Conservation (phyloP, 2,329 filamentous ascomycete genomes). For the Geoglossum cookeanum region DNA sequence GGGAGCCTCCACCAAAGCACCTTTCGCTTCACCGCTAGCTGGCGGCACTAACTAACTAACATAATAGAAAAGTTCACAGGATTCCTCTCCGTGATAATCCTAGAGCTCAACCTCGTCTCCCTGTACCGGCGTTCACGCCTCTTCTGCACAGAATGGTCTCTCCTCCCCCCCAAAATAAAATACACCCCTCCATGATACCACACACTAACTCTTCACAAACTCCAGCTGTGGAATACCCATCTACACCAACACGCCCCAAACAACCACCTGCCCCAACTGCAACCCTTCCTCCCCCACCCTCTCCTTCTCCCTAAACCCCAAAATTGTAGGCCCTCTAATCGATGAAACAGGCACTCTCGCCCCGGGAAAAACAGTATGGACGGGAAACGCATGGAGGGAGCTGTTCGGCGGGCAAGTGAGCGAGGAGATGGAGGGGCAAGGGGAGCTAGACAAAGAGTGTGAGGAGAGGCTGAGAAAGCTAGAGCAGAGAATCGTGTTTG, state of each 20-base stretch:
- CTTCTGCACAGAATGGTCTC: constrained; percentile 25
- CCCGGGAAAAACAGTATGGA: constrained; percentile 34
- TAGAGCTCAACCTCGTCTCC: constrained; percentile 15
- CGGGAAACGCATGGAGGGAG: constrained; percentile 31
- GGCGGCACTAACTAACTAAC: constrained; percentile 3
- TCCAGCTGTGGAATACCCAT: constrained; percentile 32
- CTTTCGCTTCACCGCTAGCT: too few relatives aligned
- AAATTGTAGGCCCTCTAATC: constrained; percentile 22
- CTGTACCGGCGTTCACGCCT: constrained; percentile 17
- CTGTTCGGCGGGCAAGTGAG: constrained; percentile 30
- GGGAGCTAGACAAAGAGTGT: constrained; percentile 21
- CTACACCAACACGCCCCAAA: constrained; percentile 28
- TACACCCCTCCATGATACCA: too few relatives aligned
- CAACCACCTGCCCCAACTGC: constrained; percentile 23
- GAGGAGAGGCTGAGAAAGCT: constrained; percentile 26
- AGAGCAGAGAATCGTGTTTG: constrained; percentile 31
- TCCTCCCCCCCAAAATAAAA: too few relatives aligned
- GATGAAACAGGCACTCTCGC: constrained; percentile 37
- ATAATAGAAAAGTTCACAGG: constrained; percentile 21
- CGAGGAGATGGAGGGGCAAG: too few relatives aligned
- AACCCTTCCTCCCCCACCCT: constrained; percentile 9
- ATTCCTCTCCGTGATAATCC: constrained; percentile 20
- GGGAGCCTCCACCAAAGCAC: neutral
- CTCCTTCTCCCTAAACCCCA: constrained; percentile 22
- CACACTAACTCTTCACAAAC: neutral